A percentile compares a stretch with the other conserved stretches of the same genome.
These are phyloP conservation scores for Collybiopsis luxurians DNA, from an alignment of 768 basidiomycete species.

Conservation along the genomic window DNA sequence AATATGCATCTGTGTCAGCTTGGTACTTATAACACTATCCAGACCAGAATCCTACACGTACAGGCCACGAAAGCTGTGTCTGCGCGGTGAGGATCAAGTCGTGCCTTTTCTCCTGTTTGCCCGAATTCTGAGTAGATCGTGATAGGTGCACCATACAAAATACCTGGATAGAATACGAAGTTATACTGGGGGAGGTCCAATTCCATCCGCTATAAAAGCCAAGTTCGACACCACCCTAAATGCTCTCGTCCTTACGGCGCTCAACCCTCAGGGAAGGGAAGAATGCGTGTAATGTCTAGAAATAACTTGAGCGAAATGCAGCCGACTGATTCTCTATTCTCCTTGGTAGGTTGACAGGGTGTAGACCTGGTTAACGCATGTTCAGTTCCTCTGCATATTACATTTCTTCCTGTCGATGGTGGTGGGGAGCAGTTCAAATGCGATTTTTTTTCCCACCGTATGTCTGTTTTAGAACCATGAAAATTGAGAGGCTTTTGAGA, in stretches of 20 bases:
- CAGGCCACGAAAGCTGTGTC: conserved; percentile 66
- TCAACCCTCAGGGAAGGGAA: conserved; percentile 79
- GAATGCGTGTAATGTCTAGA: conserved; percentile 53
- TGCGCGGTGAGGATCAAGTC: conserved; percentile 42
- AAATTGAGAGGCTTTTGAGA: conserved; percentile 49
- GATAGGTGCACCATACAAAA: conserved; percentile 79
- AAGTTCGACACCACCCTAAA: conserved; percentile 86
- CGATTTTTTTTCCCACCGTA: conserved; percentile 56
- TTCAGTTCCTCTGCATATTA: conserved; percentile 79
- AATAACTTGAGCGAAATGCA: conserved; percentile 18
- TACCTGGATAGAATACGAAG: too few species aligned
- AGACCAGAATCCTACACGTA: conserved; percentile 79
- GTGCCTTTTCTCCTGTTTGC: too few species aligned
- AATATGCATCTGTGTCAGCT: conserved; percentile 41
- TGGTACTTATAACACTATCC: conserved; percentile 93
- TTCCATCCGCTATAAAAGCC: conserved; percentile 94
- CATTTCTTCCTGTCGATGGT: conserved; percentile 73
- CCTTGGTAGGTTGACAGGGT: conserved; percentile 52
- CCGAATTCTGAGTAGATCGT: background rate
- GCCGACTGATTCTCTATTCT: conserved; percentile 21
- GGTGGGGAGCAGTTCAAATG: conserved; percentile 53
- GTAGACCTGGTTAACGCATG: conserved; percentile 70
- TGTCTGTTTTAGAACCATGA: conserved; percentile 61
- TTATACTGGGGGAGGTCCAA: too few species aligned
- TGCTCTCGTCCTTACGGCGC: conserved; percentile 88